Evolutionary conservation across 306 rosid species (phyloP), one percentile per base, ranked within the genome.

Genomic region (Gastrolobium bilobum): DNA sequence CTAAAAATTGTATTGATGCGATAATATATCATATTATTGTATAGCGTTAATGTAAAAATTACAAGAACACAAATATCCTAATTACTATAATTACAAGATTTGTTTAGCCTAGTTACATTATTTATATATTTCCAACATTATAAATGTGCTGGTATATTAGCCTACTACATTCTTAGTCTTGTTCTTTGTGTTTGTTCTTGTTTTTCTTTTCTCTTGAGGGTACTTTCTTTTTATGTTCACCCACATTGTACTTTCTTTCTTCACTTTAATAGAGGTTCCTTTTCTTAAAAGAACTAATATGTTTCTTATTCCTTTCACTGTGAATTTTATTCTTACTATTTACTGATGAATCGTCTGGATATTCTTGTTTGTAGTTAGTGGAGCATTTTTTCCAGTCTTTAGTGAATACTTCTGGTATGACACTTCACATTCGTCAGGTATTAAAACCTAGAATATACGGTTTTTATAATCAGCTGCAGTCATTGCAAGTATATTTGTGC

Each of bases 351-450:
- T 13, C 37, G 39, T 63, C 52, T 65, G 42, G 40, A 73, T 57
- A 65, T 42, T 72, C 62, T 63, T 11, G 9, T 80, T 54, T 80
- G 68, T 77, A 94, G 99, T 80, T 94, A 88, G 99, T 94, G 92
- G 97, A 94, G 83, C 99, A 94, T 81, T 92, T 94, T 81, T 91
- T 94, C 90, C 97, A 94, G 88, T 94, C 99, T 15, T 48, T 92
- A 81, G 97, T 92, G 87, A 94, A 94, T 88, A 94, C 92, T 15
- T 95, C 99, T 75, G 99, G 98, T 20, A 87, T 95, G 99, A 95
- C 99, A 31, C 98, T 95, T 73, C 99, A 95, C 82, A 93, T 95
- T 42, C 90, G 83, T n/a, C 98, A 95, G 99, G 99, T 95, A 95
- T 65, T 67, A 48, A 80, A 53, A 70, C 26, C 0, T 10, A 56